Conservation (phyloP, 257 asterid genomes). For the Echium plantagineum region DNA sequence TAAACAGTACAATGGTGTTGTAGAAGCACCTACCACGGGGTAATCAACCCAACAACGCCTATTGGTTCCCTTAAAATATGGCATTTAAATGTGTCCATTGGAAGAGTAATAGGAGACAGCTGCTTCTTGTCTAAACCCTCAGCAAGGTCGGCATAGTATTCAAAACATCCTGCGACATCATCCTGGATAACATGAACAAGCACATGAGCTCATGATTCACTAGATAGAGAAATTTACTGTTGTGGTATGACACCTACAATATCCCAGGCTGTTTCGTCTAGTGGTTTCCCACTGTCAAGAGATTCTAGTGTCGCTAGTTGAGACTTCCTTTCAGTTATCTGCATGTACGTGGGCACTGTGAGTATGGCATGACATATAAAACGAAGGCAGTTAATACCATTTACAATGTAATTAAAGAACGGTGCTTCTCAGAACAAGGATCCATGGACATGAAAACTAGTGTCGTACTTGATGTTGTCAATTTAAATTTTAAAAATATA, state of each 20-base stretch:
- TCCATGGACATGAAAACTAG: too few relatives aligned
- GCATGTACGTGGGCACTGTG: conserved; percentile 4
- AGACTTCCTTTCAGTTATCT: conserved; percentile 25
- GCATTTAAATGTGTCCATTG: conserved; percentile 64
- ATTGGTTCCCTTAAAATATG: conserved; percentile 73
- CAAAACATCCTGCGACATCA: conserved; percentile 90
- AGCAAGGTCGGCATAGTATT: conserved; percentile 79
- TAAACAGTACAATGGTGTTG: not conserved
- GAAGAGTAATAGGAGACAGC: conserved; percentile 56
- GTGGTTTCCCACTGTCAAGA: conserved; percentile 6
- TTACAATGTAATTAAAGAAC: not conserved
- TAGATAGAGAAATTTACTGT: conserved; percentile 1
- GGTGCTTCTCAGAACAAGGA: too few relatives aligned
- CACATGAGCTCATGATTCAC: conserved; percentile 1
- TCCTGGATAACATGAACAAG: conserved; percentile 20
- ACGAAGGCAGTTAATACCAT: conserved; percentile 4
- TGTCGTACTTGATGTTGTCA: too few relatives aligned
- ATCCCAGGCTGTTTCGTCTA: conserved; percentile 2
- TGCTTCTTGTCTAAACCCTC: conserved; percentile 78
- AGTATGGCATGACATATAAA: conserved; percentile 10
- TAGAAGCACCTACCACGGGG: conserved; percentile 63
- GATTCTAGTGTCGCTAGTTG: conserved; percentile 76
- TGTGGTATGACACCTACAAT: conserved; percentile 12
- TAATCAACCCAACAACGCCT: conserved; percentile 90
- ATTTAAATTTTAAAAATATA: too few relatives aligned